These are phyloP conservation scores for Dryas octopetala DNA, from an alignment of 306 rosid species.

Conservation along the genomic window DNA sequence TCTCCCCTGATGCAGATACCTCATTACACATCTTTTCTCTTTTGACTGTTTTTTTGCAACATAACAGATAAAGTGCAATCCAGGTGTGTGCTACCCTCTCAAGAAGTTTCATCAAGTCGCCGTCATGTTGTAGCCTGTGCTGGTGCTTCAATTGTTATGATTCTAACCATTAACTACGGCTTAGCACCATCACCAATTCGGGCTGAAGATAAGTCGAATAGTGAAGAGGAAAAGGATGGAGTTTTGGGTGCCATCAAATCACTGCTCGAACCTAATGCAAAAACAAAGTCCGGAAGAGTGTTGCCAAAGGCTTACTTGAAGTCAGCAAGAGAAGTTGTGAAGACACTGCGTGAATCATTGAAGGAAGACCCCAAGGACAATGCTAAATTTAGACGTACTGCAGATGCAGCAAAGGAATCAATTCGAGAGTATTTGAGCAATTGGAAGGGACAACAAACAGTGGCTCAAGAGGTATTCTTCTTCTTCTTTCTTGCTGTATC, in stretches of 20 bases:
- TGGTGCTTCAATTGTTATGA: slow-evolving; percentile 41
- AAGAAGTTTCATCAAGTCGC: slow-evolving; percentile 45
- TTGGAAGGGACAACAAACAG: slow-evolving; percentile 72
- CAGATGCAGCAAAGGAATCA: slow-evolving; percentile 90
- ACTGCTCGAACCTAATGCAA: slow-evolving; percentile 67
- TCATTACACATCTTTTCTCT: slow-evolving; percentile 21
- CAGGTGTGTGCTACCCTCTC: slow-evolving; percentile 45
- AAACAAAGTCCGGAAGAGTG: slow-evolving; percentile 71
- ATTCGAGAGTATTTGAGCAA: slow-evolving; percentile 76
- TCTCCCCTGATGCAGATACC: neutral
- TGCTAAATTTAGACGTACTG: slow-evolving; percentile 82
- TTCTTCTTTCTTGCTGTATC: too few relatives aligned
- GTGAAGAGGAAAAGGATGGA: slow-evolving; percentile 56
- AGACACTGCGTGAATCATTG: slow-evolving; percentile 74
- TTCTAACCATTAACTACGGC: slow-evolving; percentile 41
- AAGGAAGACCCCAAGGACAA: slow-evolving; percentile 56
- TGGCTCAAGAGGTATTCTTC: slow-evolving; percentile 56
- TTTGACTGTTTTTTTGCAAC: slow-evolving; percentile 44
- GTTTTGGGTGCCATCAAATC: slow-evolving; percentile 62
- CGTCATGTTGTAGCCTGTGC: slow-evolving; percentile 40
- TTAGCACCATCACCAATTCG: slow-evolving; percentile 36
- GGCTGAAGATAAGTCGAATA: slow-evolving; percentile 54
- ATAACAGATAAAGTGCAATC: slow-evolving; percentile 55
- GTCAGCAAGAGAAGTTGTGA: slow-evolving; percentile 80
- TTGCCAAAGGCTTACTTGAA: slow-evolving; percentile 85